Evolutionary conservation across 2,329 filamentous ascomycete genomes (phyloP).

Genomic region (Cytospora chrysosperma): DNA sequence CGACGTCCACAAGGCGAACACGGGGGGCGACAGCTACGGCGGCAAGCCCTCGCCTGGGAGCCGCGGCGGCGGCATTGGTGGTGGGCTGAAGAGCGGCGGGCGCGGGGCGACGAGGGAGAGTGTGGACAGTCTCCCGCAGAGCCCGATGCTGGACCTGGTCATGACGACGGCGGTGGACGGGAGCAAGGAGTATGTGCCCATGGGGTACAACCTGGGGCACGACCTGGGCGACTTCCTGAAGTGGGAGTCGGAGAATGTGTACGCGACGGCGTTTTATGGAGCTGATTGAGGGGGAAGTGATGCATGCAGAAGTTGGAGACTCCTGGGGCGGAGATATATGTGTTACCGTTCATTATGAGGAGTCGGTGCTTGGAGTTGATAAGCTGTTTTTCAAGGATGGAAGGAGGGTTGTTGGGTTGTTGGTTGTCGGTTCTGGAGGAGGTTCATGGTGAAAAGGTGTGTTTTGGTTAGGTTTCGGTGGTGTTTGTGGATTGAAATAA

Average conservation of each 20-base stretch:
- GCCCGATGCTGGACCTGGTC: slow-evolving; percentile 50
- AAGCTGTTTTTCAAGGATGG: background rate
- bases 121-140: slow-evolving; percentile 48
- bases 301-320: background rate
- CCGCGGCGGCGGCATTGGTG: background rate
- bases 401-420: too few relatives aligned
- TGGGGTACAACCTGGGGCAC: slow-evolving; percentile 61
- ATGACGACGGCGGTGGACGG: slow-evolving; percentile 40
- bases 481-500: background rate
- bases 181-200: slow-evolving; percentile 46
- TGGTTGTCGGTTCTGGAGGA: too few relatives aligned
- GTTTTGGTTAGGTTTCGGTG: background rate
- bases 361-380: background rate
- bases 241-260: slow-evolving; percentile 56
- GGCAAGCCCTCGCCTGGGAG: background rate
- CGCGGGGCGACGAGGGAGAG: slow-evolving; percentile 32
- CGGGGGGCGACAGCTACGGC: slow-evolving; percentile 24
- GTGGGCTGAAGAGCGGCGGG: background rate
- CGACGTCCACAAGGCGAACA: slow-evolving; percentile 28
- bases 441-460: background rate
- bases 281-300: slow-evolving; percentile 9
- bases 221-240: slow-evolving; percentile 58
- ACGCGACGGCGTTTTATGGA: slow-evolving; percentile 33
- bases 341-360: background rate
- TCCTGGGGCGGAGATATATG: too few relatives aligned